Evolutionary conservation across 805 yeast species (phyloP), one percentile per base, ranked within the genome.

Genomic region (Yamadazyma akitaensis): DNA sequence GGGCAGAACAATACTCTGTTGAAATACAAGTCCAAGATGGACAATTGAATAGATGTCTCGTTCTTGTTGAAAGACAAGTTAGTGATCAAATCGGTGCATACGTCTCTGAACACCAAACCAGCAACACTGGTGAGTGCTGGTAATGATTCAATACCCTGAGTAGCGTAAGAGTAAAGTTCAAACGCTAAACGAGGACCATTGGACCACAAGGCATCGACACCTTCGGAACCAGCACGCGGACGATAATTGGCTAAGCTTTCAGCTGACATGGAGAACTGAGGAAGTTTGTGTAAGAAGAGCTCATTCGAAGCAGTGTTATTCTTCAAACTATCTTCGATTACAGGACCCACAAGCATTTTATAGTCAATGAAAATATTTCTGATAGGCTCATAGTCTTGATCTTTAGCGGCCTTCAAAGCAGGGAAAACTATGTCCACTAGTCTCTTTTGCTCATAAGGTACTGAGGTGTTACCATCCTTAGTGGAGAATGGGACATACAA

Each of bases 51-150:
- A 0, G 96, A 83, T 9, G 88, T 95, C 53, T 88, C 94, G 39
- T 80, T 81, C 59, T 96, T 84, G 67, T 94, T 94, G 73, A 88
- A 94, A 53, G 91, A 96, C 70, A 92, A 69, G 54, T 85, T 81
- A 50, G 85, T 82, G 44, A 91, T 78, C 28, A 87, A 67, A 64
- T 92, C 97, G 42, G 78, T 76, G 31, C 84, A 73, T 30, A 88
- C 69, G 60, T 94, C 98, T 51, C 88, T 80, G 54, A 90, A 72
- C 21, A 92, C 61, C 46, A 88, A 68, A 0, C 74, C 74, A 24
- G 59, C 48, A 54, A 68, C 70, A 1, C 69, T 57, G n/a, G 65
- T 64, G 40, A 70, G 63, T 2, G 60, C 39, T 1, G 77, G 77
- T 5, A 72, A 71, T 0, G 97, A 88, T 44, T 81, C 84, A 43